Percentiles rank a stretch among this genome's conserved stretches.
Conservation (phyloP, 169 alveolate genomes). For the Cryptosporidium muris region DNA sequence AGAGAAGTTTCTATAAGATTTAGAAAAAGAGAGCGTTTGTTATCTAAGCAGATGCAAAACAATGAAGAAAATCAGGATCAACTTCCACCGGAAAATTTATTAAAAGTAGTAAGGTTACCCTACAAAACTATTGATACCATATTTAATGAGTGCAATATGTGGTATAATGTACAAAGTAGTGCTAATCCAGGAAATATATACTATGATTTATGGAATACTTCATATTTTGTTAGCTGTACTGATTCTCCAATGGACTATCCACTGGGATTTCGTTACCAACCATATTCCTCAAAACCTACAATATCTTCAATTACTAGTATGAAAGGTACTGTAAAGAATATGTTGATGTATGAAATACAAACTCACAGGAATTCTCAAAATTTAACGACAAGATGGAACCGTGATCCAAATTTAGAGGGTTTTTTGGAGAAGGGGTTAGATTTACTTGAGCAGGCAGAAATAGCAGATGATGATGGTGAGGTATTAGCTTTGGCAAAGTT, state of each 20-base stretch:
- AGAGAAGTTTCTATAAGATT: conserved; percentile 55
- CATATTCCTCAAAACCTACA: conserved; percentile 17
- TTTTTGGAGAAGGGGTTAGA: conserved; percentile 80
- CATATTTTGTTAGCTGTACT: conserved; percentile 78
- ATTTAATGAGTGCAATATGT: conserved; percentile 81
- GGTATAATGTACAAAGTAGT: conserved; percentile 80
- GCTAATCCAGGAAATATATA: conserved; percentile 77
- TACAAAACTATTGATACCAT: conserved; percentile 79
- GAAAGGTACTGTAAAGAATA: conserved; percentile 26
- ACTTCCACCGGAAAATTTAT: conserved; percentile 67
- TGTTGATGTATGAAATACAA: conserved; percentile 49
- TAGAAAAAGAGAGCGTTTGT: conserved; percentile 58
- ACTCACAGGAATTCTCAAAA: conserved; percentile 82
- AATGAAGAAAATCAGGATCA: conserved; percentile 11
- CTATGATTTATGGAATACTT: conserved; percentile 77
- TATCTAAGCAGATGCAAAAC: conserved; percentile 1
- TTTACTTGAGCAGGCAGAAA: conserved; percentile 78
- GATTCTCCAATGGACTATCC: conserved; percentile 36
- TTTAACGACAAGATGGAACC: conserved; percentile 83
- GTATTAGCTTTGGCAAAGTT: conserved; percentile 77
- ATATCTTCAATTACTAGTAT: conserved; percentile 14
- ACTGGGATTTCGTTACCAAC: conserved; percentile 54
- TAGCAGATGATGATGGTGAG: conserved; percentile 78
- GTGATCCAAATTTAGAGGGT: conserved; percentile 76
- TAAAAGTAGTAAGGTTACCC: conserved; percentile 76